Percentiles rank a stretch among this genome's conserved stretches.
These are phyloP conservation scores for Chenopodium suecicum DNA, from an alignment of 148 eudicot genomes.

Conservation along the genomic window DNA sequence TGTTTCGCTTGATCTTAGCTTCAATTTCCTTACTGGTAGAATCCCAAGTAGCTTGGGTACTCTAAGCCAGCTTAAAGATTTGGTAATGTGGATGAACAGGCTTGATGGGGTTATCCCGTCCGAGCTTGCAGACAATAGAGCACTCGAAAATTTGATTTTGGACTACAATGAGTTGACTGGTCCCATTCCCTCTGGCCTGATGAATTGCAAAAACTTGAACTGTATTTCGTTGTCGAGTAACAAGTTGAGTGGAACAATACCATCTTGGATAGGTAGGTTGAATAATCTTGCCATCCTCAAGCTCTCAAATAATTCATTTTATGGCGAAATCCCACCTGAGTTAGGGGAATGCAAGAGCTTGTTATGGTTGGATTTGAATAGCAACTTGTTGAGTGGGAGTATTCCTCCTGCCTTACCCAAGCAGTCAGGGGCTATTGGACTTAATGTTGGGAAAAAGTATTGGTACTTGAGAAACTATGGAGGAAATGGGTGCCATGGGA, in stretches of 20 bases:
- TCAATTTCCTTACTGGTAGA: slow-evolving; percentile 55
- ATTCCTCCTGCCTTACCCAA: slow-evolving; percentile 67
- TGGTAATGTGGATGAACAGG: slow-evolving; percentile 86
- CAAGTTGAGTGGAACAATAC: slow-evolving; percentile 58
- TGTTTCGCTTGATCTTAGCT: slow-evolving; percentile 75
- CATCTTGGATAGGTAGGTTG: slow-evolving; percentile 67
- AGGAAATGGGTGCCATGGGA: slow-evolving; percentile 73
- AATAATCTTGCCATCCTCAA: slow-evolving; percentile 65
- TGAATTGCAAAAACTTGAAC: slow-evolving; percentile 61
- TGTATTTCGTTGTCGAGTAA: slow-evolving; percentile 88
- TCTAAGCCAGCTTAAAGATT: slow-evolving; percentile 55
- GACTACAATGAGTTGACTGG: slow-evolving; percentile 77
- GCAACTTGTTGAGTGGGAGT: slow-evolving; percentile 60
- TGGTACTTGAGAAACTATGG: slow-evolving; percentile 74
- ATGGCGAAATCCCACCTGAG: slow-evolving; percentile 62
- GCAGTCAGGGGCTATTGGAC: slow-evolving; percentile 62
- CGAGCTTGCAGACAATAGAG: slow-evolving; percentile 55
- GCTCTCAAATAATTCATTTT: slow-evolving; percentile 68
- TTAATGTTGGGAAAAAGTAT: slow-evolving; percentile 61
- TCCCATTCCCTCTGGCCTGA: slow-evolving; percentile 56
- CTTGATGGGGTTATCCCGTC: slow-evolving; percentile 76
- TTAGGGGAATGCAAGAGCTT: slow-evolving; percentile 68
- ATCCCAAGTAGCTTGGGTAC: slow-evolving; percentile 66
- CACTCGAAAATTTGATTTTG: slow-evolving; percentile 73
- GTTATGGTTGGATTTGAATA: slow-evolving; percentile 82